Percentiles rank a stretch among this genome's conserved stretches.
phyloP scores from a whole-genome alignment of 176 grass and related monocot genomes.

The Eremochloa ophiuroides region DNA sequence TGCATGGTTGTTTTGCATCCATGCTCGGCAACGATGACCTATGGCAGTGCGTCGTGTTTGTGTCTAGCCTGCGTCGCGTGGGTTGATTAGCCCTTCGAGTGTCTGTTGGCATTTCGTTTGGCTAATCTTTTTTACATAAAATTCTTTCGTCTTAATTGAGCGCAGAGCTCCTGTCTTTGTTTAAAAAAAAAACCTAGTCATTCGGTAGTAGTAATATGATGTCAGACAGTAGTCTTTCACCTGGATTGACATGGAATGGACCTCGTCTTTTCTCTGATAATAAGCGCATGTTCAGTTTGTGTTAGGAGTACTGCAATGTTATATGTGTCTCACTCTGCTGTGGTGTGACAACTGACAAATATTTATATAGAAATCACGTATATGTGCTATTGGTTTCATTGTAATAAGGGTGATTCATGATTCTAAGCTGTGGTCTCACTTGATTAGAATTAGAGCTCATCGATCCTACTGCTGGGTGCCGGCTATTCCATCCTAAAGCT shows the following conservation, averaged over 20 bases:
- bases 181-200: too few relatives aligned
- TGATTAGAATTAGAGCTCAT: not conserved
- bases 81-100: too few relatives aligned
- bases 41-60: too few relatives aligned
- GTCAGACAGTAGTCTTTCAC: not conserved
- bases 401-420: not conserved
- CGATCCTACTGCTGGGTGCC: not conserved
- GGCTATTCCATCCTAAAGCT: not conserved
- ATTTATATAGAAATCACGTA: not conserved
- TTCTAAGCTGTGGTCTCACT: not conserved
- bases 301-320: not conserved
- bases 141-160: too few relatives aligned
- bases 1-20: too few relatives aligned
- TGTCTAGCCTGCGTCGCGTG: too few relatives aligned
- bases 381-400: not conserved
- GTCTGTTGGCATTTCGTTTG: too few relatives aligned
- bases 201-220: not conserved
- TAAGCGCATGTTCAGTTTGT: not conserved
- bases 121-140: too few relatives aligned
- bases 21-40: too few relatives aligned
- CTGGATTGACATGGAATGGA: not conserved
- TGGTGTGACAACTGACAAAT: not conserved
- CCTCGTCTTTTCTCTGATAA: not conserved
- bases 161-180: too few relatives aligned
- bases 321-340: not conserved